Base-by-base conservation (phyloP, 2,329 filamentous ascomycete species). In the Fusarium palustre region DNA sequence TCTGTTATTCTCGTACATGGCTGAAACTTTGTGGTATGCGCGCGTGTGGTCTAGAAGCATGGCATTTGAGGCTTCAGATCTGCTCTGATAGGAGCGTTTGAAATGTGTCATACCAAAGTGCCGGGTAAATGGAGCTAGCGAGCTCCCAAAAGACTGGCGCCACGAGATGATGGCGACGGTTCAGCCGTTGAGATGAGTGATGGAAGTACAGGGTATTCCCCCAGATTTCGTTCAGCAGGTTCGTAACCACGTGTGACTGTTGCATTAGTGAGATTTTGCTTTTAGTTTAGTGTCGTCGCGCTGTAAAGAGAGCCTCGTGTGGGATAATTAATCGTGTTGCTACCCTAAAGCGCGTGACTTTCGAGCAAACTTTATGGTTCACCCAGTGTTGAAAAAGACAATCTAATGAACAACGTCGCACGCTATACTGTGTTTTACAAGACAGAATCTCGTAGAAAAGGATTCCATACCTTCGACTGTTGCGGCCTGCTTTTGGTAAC, bases 361-460 rank as follows among this genome's bases (percentile, higher is more conserved):
- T 24, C 4, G 5, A 24, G 6, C 7, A 24, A 2, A 7, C 3
- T 42, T 3, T 10, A 24, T 13, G 15, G 24, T 18, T 43, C 4
- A 24, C 9, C 10, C 5, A 1, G 39, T 42, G 22, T 25, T 25
- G 15, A 18, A 1, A 0, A 12, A 18, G 4, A 3, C 22, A 10
- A 5, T 2, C 5, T 4, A 0, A 6, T 25, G 3, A 11, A 4
- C 4, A 42, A 42, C 1, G 2, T 6, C 15, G 8, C 15, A 18
- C 3, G 25, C 18, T 43, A 9, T 18, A 3, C 2, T 16, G 3
- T 7, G 8, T 12, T 10, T 1, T 12, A 16, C 15, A 4, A 5
- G 11, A 25, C 7, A 2, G 1, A 12, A 16, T 0, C n/a, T 24
- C 1, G 12, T 16, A 7, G 0, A 11, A 7, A 13, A 11, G 1